phyloP scores from a whole-genome alignment of 2,329 filamentous ascomycete species.

The Arthroderma sp. region DNA sequence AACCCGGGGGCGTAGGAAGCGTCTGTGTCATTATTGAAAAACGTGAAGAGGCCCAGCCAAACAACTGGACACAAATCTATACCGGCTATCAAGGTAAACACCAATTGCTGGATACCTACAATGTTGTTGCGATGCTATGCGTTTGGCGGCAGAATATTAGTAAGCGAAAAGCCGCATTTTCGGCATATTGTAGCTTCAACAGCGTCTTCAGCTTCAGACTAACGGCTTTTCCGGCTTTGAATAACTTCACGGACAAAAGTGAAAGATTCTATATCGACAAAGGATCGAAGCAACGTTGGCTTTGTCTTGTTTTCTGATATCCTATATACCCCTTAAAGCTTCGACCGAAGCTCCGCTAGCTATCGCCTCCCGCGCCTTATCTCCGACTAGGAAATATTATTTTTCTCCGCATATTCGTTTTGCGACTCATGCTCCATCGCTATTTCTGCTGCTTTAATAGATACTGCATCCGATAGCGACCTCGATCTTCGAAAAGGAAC shows the following conservation, averaged over 20 bases:
- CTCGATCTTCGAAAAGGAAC: not conserved
- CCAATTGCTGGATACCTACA: no score
- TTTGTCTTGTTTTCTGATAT: not conserved
- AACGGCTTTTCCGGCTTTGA: not conserved
- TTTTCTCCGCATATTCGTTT: not conserved
- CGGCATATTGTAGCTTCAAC: not conserved
- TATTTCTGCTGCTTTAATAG: constrained; percentile 15
- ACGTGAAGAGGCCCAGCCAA: not conserved
- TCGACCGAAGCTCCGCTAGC: not conserved
- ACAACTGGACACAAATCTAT: no score
- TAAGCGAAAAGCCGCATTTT: no score
- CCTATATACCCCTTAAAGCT: not conserved
- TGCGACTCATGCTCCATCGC: constrained; percentile 11
- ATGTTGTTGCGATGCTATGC: no score
- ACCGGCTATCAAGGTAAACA: no score
- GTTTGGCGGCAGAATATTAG: no score
- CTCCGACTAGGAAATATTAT: constrained; percentile 6
- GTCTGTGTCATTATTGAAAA: constrained; percentile 3
- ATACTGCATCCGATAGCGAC: constrained; percentile 13
- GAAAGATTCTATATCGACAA: no score
- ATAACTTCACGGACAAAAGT: not conserved
- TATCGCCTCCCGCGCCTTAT: constrained; percentile 4
- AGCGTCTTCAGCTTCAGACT: not conserved
- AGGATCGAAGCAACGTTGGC: no score
- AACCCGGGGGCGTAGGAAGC: constrained; percentile 9